A percentile compares a stretch with the other conserved stretches of the same genome.
These are phyloP conservation scores for Didymella arachidicola DNA, from an alignment of 2,329 filamentous ascomycete genomes.

Conservation along the genomic window DNA sequence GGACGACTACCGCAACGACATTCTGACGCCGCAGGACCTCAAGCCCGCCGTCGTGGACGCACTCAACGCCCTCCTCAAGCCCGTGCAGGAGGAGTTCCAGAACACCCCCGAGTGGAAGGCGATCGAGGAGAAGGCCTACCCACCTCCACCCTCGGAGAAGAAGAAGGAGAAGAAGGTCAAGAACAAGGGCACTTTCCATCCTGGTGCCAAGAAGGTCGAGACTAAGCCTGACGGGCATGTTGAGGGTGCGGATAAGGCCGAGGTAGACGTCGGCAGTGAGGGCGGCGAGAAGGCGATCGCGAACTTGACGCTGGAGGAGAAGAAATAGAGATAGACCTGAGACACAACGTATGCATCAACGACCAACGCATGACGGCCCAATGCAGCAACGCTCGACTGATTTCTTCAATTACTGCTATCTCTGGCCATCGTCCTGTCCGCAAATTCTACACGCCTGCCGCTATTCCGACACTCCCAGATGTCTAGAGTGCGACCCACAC, in stretches of 20 bases:
- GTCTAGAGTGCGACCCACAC: not conserved
- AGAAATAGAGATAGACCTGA: conserved; percentile 19
- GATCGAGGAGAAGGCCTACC: conserved; percentile 81
- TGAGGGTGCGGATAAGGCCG: conserved; percentile 53
- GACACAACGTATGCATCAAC: not conserved
- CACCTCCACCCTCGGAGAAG: conserved; percentile 66
- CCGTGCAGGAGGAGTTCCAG: conserved; percentile 78
- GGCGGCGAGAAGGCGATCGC: conserved; percentile 45
- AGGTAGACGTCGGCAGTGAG: conserved; percentile 53
- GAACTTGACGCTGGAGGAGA: conserved; percentile 43
- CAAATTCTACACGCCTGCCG: not conserved
- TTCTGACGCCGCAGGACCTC: conserved; percentile 84
- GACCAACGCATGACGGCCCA: not conserved
- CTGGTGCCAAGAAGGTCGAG: conserved; percentile 50
- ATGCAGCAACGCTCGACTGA: too few relatives aligned
- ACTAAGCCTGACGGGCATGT: conserved; percentile 57
- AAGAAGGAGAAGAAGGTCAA: conserved; percentile 77
- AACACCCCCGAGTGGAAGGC: conserved; percentile 80
- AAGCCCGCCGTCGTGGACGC: conserved; percentile 83
- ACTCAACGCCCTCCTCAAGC: conserved; percentile 75
- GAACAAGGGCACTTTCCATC: conserved; percentile 74
- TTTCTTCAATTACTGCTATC: too few relatives aligned
- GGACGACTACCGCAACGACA: conserved; percentile 80
- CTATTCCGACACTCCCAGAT: not conserved
- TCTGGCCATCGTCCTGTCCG: not conserved